These are phyloP conservation scores for Kalmusia sp. DNA, from an alignment of 2,329 filamentous ascomycete genomes.

Conservation along the genomic window DNA sequence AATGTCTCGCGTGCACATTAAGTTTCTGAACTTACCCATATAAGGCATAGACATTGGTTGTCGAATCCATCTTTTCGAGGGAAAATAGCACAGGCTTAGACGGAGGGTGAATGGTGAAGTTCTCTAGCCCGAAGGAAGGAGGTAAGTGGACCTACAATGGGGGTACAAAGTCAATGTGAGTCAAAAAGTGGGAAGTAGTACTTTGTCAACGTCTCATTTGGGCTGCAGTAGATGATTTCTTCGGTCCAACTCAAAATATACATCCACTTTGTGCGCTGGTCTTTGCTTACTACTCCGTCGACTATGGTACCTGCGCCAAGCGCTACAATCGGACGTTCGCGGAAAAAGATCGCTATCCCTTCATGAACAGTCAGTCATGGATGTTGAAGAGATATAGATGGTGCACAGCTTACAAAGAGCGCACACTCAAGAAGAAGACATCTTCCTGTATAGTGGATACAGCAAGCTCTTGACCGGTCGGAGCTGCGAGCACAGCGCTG, in stretches of 20 bases:
- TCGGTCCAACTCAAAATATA: too few relatives aligned
- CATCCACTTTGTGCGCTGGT: too few relatives aligned
- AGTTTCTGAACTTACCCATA: too few relatives aligned
- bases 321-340: not conserved
- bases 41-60: not conserved
- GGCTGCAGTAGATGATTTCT: too few relatives aligned
- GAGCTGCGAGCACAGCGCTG: not conserved
- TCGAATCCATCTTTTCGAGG: not conserved
- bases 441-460: too few relatives aligned
- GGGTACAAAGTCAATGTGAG: not conserved
- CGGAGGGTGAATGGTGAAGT: slow-evolving; percentile 1
- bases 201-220: too few relatives aligned
- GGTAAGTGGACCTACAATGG: not conserved
- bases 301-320: not conserved
- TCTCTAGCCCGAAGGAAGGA: not conserved
- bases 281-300: too few relatives aligned
- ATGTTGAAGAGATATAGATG: not conserved
- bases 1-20: too few relatives aligned
- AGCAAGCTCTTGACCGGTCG: not conserved
- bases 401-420: not conserved
- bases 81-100: not conserved
- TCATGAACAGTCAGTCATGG: not conserved
- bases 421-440: not conserved
- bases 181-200: too few relatives aligned
- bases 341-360: not conserved